These are phyloP conservation scores for Penicillium steckii DNA, from an alignment of 495 filamentous ascomycete species.

Conservation along the genomic window DNA sequence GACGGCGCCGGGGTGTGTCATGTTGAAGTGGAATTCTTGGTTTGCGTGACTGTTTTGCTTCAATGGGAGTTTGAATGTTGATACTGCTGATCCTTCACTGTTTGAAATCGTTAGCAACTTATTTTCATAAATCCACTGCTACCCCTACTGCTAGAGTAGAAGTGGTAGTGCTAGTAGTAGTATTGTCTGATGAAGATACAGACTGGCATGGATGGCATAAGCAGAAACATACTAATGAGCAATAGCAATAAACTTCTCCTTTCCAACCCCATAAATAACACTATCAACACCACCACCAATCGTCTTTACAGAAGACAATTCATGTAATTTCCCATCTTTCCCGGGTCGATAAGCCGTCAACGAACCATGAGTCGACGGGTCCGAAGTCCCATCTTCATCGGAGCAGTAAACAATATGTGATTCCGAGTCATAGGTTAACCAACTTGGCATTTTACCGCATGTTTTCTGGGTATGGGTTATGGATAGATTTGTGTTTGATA, in stretches of 20 bases:
- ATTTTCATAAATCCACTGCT: no score
- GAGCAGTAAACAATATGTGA: slow-evolving; percentile 57
- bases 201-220: neutral
- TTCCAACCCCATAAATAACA: slow-evolving; percentile 31
- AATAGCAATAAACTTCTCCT: slow-evolving; percentile 37
- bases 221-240: slow-evolving; percentile 43
- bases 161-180: no score
- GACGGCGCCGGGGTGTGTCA: slow-evolving; percentile 46
- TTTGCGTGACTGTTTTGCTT: slow-evolving; percentile 20
- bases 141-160: no score
- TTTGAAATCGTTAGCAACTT: slow-evolving; percentile 6
- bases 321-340: slow-evolving; percentile 23
- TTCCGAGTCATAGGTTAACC: slow-evolving; percentile 56
- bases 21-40: slow-evolving; percentile 52
- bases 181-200: no score
- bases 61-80: slow-evolving; percentile 37
- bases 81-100: slow-evolving; percentile 36
- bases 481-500: slow-evolving; percentile 36
- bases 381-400: slow-evolving; percentile 55
- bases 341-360: slow-evolving; percentile 24
- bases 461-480: slow-evolving; percentile 36
- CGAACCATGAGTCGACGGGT: slow-evolving; percentile 26
- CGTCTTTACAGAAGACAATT: slow-evolving; percentile 24
- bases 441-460: slow-evolving; percentile 58
- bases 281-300: slow-evolving; percentile 40